Percentiles rank a stretch among this genome's conserved stretches.
These are phyloP conservation scores for Sordariomycetes sp. DNA, from an alignment of 2,329 filamentous ascomycete species.

Conservation along the genomic window DNA sequence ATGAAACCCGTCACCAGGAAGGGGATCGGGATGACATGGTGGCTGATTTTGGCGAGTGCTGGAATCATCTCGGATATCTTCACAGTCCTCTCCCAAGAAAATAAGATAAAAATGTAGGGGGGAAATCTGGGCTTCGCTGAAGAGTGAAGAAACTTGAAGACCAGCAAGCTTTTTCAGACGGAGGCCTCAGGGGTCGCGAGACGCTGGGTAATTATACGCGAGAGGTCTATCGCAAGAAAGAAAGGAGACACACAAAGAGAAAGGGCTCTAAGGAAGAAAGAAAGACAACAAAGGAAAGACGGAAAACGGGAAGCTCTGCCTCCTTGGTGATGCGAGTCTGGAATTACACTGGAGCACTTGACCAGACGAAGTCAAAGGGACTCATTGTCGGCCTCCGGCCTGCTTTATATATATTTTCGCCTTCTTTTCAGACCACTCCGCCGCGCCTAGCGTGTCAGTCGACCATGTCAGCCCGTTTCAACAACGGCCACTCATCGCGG, in stretches of 20 bases:
- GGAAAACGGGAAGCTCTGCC: background rate
- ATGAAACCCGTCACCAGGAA: conserved; percentile 26
- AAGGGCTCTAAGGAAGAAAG: background rate
- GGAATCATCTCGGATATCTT: background rate
- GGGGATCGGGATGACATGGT: conserved; percentile 18
- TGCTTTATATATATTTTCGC: background rate
- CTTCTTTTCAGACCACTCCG: background rate
- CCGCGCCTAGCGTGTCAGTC: background rate
- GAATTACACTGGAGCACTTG: background rate
- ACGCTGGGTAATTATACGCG: background rate
- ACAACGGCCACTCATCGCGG: background rate
- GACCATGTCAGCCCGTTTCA: background rate
- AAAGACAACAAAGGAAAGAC: background rate
- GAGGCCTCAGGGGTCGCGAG: background rate
- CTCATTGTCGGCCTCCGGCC: background rate
- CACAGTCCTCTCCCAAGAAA: background rate
- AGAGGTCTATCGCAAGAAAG: background rate
- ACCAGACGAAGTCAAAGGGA: background rate
- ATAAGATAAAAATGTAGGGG: background rate
- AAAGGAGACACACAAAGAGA: background rate
- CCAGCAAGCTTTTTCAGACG: background rate
- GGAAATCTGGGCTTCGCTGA: background rate
- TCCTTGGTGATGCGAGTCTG: background rate
- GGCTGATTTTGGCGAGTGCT: background rate
- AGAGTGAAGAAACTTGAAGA: background rate